Base-by-base conservation (phyloP, 2,329 filamentous ascomycete species). In the Zalaria obscura region DNA sequence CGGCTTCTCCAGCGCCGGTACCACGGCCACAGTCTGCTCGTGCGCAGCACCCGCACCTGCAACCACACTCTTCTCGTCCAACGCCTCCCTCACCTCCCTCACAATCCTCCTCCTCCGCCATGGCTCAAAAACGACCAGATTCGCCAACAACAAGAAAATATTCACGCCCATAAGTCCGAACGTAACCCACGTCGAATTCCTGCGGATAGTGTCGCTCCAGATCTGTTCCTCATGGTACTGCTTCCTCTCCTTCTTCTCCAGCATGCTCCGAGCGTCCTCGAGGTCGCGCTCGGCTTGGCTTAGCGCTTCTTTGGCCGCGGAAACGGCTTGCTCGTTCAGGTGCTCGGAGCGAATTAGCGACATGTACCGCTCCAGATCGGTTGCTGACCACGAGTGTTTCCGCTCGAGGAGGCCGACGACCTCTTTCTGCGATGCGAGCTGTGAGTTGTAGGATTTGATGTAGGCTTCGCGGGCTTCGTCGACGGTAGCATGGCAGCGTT, bases 221-320 rank as follows among this genome's bases (percentile, higher is more conserved):
- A 98, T 93, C 66, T 98, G 91, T 67, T 98, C 91, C 65, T 98
- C 91, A 61, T 98, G 91, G 62, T 98, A 98, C 46, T 93, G 77
- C 47, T 83, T 83, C 40, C 95, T 68, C 52, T 96, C 95, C 39
- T 80, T 78, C 47, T 81, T 78, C 57, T 83, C 89, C 41, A 98
- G 67, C 52, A 79, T 75, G 40, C 78, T 75, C 42, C 79, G 75
- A 1, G 87, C 74, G 47, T 83, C 79, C 62, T 94, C 83, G 46
- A 93, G 78, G 28, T 84, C 76, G 36, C 75, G 73, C 65, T 98
- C 91, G 2, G 85, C 79, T 45, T 77, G 72, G 10, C 78, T 77
- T 26, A 96, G 71, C 9, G 73, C 70, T 44, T 83, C 77, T 50
- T 84, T 80, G 2, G 85, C 79, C 42, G 75, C 70, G 26, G 72